Evolutionary conservation across 2,329 filamentous ascomycete species (phyloP), one percentile per base, ranked within the genome.

Genomic region (Cladophialophora immunda): DNA sequence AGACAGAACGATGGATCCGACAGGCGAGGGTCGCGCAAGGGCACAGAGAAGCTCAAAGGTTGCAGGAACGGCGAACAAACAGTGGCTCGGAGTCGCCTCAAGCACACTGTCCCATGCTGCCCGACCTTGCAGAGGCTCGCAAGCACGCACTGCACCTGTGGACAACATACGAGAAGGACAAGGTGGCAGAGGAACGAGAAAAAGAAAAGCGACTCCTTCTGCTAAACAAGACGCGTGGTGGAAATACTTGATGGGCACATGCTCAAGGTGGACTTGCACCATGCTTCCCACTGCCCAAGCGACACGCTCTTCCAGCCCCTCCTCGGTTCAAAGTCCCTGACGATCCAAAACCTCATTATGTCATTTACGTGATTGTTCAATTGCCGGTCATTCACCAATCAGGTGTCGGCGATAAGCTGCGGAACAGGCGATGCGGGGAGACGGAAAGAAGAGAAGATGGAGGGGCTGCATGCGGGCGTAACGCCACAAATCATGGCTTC

Each of bases 1-100:
- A 80, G 58, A 79, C 80, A 0, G 79, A 78, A 3, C 72, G 72
- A 29, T 80, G 76, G 66, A 70, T 81, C 17, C 76, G 79, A 8
- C 71, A 76, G 3, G 72, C 67, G 13, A 59, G 72, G 34, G 72
- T 72, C 17, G 58, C 65, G 11, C 70, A 74, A 62, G 72, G 71
- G 4, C 64, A 68, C 32, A 53, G 58, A 34, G 71, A 71, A 15
- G 63, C 64, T 27, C 62, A 66, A 41, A 53, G 57, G 30, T 38
- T 72, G 30, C 58, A 60, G 58, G 58, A 65, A 5, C 54, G 65
- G 41, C 45, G 47, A 34, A 30, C 32, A 34, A 41, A 52, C 17
- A n/a, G 38, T 7, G 3, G 17, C 22, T 15, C 15, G 13, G 45
- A 25, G n/a, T n/a, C 29, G 13, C 19, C 22, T 13, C 25, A 58